A percentile compares a stretch with the other conserved stretches of the same genome.
These are phyloP conservation scores for Volvox africanus DNA, from an alignment of 139 green algal species.

Conservation along the genomic window DNA sequence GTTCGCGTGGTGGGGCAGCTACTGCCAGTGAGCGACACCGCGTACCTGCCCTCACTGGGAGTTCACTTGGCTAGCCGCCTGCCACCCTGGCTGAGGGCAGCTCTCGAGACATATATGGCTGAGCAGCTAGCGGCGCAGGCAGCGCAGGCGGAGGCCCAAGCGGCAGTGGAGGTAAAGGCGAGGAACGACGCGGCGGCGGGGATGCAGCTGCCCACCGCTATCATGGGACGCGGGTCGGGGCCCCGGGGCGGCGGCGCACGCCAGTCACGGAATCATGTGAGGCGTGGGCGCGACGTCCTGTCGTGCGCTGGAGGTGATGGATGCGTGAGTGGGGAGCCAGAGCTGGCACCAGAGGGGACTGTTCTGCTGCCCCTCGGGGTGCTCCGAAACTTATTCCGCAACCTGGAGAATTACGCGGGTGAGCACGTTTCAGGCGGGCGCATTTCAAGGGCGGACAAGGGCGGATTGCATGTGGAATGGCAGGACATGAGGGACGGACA, in stretches of 20 bases:
- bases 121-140: slow-evolving; percentile 26
- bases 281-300: background rate
- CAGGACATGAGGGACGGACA: too few species aligned
- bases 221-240: background rate
- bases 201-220: background rate
- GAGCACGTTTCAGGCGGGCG: background rate
- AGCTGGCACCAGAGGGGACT: background rate
- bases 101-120: background rate
- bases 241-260: background rate
- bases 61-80: slow-evolving; percentile 25
- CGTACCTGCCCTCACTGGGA: slow-evolving; percentile 29
- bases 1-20: slow-evolving; percentile 41
- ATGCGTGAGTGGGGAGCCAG: background rate
- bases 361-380: slow-evolving; percentile 8
- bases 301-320: background rate
- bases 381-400: slow-evolving; percentile 17
- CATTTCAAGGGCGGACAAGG: too few species aligned
- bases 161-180: background rate
- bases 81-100: background rate
- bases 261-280: too few species aligned
- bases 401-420: slow-evolving; percentile 53
- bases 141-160: slow-evolving; percentile 41
- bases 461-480: too few species aligned
- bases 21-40: background rate
- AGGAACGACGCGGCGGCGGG: background rate